Percentiles rank a stretch among this genome's conserved stretches.
phyloP scores from a whole-genome alignment of 208 protist species.

The Leishmania tropica region DNA sequence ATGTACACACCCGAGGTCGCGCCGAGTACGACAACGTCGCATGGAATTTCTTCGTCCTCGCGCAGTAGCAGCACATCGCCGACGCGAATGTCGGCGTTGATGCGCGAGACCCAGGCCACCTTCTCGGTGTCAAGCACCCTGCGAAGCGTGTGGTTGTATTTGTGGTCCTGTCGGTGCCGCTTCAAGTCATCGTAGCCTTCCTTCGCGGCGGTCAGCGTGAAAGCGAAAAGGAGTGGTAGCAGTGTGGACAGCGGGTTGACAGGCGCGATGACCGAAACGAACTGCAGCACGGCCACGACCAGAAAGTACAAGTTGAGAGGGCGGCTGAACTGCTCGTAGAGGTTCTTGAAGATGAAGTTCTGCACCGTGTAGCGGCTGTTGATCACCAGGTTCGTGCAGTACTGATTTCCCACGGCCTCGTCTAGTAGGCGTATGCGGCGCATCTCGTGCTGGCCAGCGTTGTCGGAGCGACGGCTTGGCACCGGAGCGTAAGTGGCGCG shows the following conservation, averaged over 20 bases:
- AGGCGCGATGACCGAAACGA: constrained; percentile 91
- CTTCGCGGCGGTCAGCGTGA: constrained; percentile 93
- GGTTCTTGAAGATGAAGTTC: constrained; percentile 96
- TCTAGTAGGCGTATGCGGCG: constrained; percentile 54
- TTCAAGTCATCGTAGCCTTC: constrained; percentile 96
- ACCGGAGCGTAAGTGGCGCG: neutral
- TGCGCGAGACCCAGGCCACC: constrained; percentile 33
- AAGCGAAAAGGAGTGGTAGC: constrained; percentile 93
- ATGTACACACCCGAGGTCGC: constrained; percentile 73
- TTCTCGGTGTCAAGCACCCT: constrained; percentile 35
- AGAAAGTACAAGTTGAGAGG: constrained; percentile 98
- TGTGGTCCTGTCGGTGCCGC: constrained; percentile 71
- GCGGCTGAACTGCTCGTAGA: constrained; percentile 97
- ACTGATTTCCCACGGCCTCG: constrained; percentile 32
- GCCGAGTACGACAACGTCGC: constrained; percentile 88
- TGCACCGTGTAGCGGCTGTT: constrained; percentile 95
- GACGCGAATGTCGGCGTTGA: constrained; percentile 68
- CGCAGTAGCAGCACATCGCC: constrained; percentile 85
- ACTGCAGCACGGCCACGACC: constrained; percentile 92
- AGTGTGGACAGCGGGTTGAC: constrained; percentile 93
- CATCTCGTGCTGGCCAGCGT: constrained; percentile 23
- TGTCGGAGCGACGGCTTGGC: no score
- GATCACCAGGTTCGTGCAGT: constrained; percentile 82
- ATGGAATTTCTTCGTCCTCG: constrained; percentile 89
- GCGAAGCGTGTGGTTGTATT: constrained; percentile 76